Conservation (phyloP, 2,329 filamentous ascomycete genomes). For the Phaeosphaeriaceae sp. region DNA sequence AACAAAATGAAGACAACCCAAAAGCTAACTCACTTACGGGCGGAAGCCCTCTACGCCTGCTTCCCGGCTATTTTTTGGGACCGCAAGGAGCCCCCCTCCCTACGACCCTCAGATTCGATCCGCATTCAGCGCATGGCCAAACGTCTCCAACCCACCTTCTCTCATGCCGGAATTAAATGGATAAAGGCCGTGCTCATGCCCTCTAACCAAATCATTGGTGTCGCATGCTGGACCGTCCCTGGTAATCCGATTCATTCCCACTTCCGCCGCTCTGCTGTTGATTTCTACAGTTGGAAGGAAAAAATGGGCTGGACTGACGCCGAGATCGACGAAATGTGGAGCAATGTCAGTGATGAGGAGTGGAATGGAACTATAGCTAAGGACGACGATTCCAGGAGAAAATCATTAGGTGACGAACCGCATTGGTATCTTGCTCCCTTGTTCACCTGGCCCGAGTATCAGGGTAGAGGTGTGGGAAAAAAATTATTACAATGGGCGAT, state of each 20-base stretch:
- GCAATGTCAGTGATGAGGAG: constrained; percentile 14
- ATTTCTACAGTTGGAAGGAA: constrained; percentile 28
- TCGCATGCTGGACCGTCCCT: constrained; percentile 38
- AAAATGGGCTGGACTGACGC: constrained; percentile 29
- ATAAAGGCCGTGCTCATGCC: constrained; percentile 35
- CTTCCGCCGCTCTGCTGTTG: constrained; percentile 25
- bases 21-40: constrained; percentile 19
- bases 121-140: constrained; percentile 28
- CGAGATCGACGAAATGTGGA: constrained; percentile 35
- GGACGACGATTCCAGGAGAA: constrained; percentile 24
- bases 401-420: constrained; percentile 23
- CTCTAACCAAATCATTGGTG: constrained; percentile 27
- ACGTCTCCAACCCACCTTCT: constrained; percentile 27
- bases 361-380: constrained; percentile 28
- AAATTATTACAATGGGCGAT: constrained; percentile 39
- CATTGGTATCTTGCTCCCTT: constrained; percentile 44
- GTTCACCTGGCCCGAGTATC: constrained; percentile 37
- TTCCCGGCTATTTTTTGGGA: constrained; percentile 31
- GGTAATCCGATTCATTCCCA: constrained; percentile 23
- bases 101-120: constrained; percentile 12
- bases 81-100: constrained; percentile 26
- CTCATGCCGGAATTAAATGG: constrained; percentile 23
- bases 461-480: constrained; percentile 36
- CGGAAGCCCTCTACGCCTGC: constrained; percentile 34
- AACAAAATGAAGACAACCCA: not conserved